Base-by-base conservation (phyloP, 1,284 basidiomycete genomes). In the Somion occarium region DNA sequence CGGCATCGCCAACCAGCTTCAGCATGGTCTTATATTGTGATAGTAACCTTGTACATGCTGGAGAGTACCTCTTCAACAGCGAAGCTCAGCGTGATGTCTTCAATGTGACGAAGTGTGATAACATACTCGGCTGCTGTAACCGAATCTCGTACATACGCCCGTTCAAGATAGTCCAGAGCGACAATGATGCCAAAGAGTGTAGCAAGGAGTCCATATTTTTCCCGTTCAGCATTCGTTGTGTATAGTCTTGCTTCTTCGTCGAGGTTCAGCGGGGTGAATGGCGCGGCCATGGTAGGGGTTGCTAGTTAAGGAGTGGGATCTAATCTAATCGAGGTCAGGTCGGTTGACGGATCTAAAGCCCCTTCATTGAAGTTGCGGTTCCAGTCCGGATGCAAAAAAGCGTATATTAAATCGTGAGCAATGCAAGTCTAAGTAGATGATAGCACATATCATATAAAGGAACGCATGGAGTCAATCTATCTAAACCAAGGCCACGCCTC, bases 21-120 rank as follows among this genome's bases (percentile, higher is more conserved):
- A 95, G 76, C 80, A 97, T 89, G 1, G 93, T 97, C 80, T 98
- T 98, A 75, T 95, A 98, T 70, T 98, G 95, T 13, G 91, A 92
- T 7, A 99, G 71, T 18, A 99, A 72, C 43, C 92, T 80, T 15
- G 91, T 93, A 66, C 96, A 99, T 56, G 93, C 93, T 52, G 93
- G 94, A 52, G 93, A 94, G 69, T 99, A 99, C 75, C 93, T 95
- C 78, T 78, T 79, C 59, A 66, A 57, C 58, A 34, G 37, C 48
- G 58, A 64, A 66, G 46, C 44, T 60, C 51, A 62, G 62, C 56
- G 52, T 44, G 54, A n/a, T 56, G 46, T 34, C 38, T 30, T 20
- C 30, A n/a, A 46, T 18, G 26, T 15, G 30, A 43, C 52, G 44
- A 44, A 34, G 20, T 9, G 22, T 48, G 41, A 49, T 23, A 50